phyloP scores from a whole-genome alignment of 805 yeast genomes.

The Candida pseudofarinosa region DNA sequence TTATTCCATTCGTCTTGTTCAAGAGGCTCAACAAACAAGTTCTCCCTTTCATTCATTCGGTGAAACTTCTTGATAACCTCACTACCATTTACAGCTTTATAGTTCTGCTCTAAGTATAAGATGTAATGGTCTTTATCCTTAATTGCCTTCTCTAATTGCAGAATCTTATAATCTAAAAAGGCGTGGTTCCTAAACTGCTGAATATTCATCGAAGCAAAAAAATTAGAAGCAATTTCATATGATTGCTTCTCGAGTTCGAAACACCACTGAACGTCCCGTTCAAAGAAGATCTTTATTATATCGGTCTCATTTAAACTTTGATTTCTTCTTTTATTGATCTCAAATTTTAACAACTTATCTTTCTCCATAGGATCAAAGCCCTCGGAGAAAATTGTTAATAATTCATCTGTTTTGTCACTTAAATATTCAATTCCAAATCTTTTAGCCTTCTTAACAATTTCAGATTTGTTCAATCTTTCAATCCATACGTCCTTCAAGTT shows the following conservation, averaged over 20 bases:
- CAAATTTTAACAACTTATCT: background rate
- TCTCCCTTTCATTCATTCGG: background rate
- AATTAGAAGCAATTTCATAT: constrained; percentile 4
- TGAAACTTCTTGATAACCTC: constrained; percentile 26
- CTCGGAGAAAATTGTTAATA: background rate
- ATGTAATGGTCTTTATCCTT: constrained; percentile 28
- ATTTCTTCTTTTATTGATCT: background rate
- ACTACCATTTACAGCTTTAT: constrained; percentile 29
- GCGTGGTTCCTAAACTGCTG: constrained; percentile 21
- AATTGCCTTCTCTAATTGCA: constrained; percentile 17
- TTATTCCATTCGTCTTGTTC: background rate
- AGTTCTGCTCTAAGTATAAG: constrained; percentile 30
- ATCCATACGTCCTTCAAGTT: constrained; percentile 25
- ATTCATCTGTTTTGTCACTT: constrained; percentile 5
- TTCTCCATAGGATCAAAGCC: background rate
- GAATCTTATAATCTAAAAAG: constrained; percentile 14
- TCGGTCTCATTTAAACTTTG: background rate
- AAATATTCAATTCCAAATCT: constrained; percentile 26
- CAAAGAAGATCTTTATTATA: constrained; percentile 1
- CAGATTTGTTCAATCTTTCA: constrained; percentile 13
- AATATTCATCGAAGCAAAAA: constrained; percentile 17
- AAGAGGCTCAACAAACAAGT: background rate
- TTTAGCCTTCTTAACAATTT: constrained; percentile 15
- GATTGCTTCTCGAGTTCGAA: constrained; percentile 12
- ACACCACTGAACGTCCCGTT: constrained; percentile 16